A percentile compares a stretch with the other conserved stretches of the same genome.
Evolutionary conservation across 2,329 filamentous ascomycete species (phyloP).

Genomic region (Curvularia sp.): DNA sequence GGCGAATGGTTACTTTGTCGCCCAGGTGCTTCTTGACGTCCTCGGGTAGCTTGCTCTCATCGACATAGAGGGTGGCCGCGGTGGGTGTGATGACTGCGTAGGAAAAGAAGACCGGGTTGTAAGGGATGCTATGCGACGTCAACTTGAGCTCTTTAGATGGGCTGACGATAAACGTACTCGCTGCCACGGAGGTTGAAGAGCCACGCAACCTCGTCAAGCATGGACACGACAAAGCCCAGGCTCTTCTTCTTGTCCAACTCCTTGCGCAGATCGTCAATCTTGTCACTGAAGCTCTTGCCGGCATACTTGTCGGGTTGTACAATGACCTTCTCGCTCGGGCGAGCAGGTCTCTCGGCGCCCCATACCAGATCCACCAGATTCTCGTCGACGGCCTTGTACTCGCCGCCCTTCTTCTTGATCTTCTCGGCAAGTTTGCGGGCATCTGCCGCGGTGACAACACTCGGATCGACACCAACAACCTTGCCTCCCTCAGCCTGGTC

Average conservation of each 20-base stretch:
- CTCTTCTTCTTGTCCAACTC: conserved; percentile 91
- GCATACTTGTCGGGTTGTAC: conserved; percentile 75
- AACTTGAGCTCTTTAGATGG: conserved; percentile 7
- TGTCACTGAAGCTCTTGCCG: conserved; percentile 82
- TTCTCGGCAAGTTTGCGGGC: conserved; percentile 81
- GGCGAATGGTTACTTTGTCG: conserved; percentile 74
- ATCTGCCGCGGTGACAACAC: conserved; percentile 77
- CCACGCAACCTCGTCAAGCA: conserved; percentile 97
- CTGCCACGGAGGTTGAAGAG: conserved; percentile 95
- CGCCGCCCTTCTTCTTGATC: conserved; percentile 85
- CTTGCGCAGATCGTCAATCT: conserved; percentile 86
- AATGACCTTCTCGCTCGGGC: conserved; percentile 77
- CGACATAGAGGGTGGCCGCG: conserved; percentile 81
- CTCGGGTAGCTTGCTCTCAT: conserved; percentile 76
- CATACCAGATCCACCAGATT: conserved; percentile 95
- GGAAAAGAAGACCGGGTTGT: conserved; percentile 98
- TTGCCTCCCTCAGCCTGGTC: conserved; percentile 88
- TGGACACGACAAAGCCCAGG: conserved; percentile 86
- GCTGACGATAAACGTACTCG: conserved; percentile 62
- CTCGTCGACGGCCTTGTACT: conserved; percentile 74
- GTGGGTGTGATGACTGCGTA: conserved; percentile 86
- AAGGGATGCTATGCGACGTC: conserved; percentile 71
- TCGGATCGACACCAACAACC: conserved; percentile 87
- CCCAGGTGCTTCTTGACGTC: conserved; percentile 74
- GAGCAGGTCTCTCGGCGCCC: conserved; percentile 74